Evolutionary conservation across 176 grass and related monocot species (phyloP), one percentile per base, ranked within the genome.

Genomic region (Aechmea fasciata): DNA sequence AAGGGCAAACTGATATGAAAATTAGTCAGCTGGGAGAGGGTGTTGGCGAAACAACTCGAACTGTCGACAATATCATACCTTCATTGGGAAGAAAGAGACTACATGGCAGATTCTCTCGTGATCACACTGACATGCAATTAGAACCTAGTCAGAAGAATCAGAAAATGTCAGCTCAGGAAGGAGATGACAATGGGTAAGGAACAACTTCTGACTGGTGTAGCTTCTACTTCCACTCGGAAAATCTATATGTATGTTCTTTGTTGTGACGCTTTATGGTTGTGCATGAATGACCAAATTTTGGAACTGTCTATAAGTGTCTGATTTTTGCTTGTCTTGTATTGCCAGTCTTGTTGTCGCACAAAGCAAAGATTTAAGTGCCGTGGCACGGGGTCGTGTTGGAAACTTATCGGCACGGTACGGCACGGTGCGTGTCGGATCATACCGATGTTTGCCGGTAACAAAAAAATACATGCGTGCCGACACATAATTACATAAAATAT

Each of bases 11-110:
- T 26, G 22, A 13, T 15, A 57, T 8, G 5, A 61, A 24, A 63
- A 52, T 41, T 48, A 49, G 18, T 67, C 65, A 80, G 47, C 63
- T 63, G 28, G 62, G 68, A 9, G 68, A 69, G 18, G 68, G 52
- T 82, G 9, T 69, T 47, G 70, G 14, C 6, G 64, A 77, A 71
- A 50, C 73, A 69, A 68, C 49, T 65, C n/a, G 48, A 53, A 57
- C 13, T 65, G 22, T 64, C 15, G 19, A 26, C 65, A 50, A 24
- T 26, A 28, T 26, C 52, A 69, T 70, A 51, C 69, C 75, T 79
- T 75, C 66, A 18, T 69, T 62, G 47, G 67, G 85, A 3, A 71
- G 67, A 78, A 91, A 91, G 73, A 88, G 89, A 62, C 70, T 48
- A 23, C 74, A 74, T 26, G 19, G 70, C 71, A 63, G 49, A 33